A percentile compares a stretch with the other conserved stretches of the same genome.
phyloP scores from a whole-genome alignment of 1,284 basidiomycete species.

The Clitocybe nebularis region DNA sequence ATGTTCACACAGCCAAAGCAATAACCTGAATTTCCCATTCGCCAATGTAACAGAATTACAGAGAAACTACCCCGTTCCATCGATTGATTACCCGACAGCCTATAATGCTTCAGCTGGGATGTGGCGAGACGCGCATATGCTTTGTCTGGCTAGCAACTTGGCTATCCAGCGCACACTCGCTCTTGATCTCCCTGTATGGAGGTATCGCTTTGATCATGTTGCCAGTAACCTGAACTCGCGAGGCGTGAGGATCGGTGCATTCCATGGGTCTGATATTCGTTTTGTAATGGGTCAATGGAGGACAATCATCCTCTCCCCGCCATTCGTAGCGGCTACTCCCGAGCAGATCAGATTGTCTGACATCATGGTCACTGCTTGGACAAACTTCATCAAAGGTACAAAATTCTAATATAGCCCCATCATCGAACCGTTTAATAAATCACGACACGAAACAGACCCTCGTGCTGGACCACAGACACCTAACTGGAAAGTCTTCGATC shows the following conservation, averaged over 20 bases:
- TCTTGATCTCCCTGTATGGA: conserved; percentile 36
- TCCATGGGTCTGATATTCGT: conserved; percentile 38
- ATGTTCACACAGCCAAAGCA: conserved; percentile 28
- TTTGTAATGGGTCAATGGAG: conserved; percentile 39
- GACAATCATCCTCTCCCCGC: conserved; percentile 26
- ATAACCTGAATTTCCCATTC: conserved; percentile 40
- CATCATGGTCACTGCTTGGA: conserved; percentile 42
- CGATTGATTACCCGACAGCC: conserved; percentile 23
- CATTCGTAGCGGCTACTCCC: conserved; percentile 30
- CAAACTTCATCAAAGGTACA: conserved; percentile 41
- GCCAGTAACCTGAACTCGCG: conserved; percentile 38
- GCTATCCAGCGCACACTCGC: conserved; percentile 31
- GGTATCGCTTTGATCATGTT: conserved; percentile 40
- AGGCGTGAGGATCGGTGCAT: conserved; percentile 37
- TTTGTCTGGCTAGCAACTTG: conserved; percentile 39
- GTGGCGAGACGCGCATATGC: conserved; percentile 44
- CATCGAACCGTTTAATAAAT: neutral
- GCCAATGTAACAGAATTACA: conserved; percentile 21
- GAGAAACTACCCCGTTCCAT: conserved; percentile 26
- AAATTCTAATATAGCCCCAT: neutral
- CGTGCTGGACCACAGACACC: conserved; percentile 21
- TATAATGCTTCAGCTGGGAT: conserved; percentile 33
- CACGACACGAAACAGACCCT: conserved; percentile 21
- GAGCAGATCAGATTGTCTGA: conserved; percentile 35
- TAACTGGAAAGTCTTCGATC: conserved; percentile 25